These are phyloP conservation scores for Aquilaria malaccensis DNA, from an alignment of 345 rosid genomes.

Conservation along the genomic window DNA sequence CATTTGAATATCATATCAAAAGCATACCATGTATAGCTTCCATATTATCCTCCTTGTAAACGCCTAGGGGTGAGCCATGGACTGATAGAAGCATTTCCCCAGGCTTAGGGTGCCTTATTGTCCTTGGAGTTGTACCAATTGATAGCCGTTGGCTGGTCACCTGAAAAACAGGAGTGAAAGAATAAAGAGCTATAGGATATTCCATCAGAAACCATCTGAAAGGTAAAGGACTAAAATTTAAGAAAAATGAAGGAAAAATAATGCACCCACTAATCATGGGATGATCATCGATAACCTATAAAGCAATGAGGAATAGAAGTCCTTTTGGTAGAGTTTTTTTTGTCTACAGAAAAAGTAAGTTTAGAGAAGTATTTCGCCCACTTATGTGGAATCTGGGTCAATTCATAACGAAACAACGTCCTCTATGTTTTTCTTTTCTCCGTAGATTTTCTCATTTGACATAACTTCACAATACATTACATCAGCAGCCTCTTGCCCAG, in stretches of 20 bases:
- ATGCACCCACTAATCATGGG: neutral
- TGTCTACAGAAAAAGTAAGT: too few species aligned
- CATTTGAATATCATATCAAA: neutral
- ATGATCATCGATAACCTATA: neutral
- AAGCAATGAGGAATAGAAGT: neutral
- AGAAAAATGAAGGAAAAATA: too few species aligned
- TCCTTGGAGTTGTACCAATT: conserved; percentile 90
- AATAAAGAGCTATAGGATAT: neutral
- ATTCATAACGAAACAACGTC: too few species aligned
- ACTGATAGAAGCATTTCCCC: conserved; percentile 93
- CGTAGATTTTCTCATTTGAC: too few species aligned
- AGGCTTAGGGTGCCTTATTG: conserved; percentile 68
- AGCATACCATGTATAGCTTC: conserved; percentile 72
- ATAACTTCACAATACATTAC: too few species aligned
- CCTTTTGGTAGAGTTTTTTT: neutral
- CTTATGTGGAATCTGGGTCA: too few species aligned
- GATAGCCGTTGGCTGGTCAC: conserved; percentile 69
- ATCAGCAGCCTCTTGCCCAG: too few species aligned
- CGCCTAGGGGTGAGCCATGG: conserved; percentile 90
- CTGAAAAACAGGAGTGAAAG: conserved; percentile 26
- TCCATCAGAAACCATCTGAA: neutral
- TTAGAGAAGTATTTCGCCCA: too few species aligned
- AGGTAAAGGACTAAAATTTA: too few species aligned
- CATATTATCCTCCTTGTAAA: conserved; percentile 79
- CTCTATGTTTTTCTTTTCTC: too few species aligned